Base-by-base conservation (phyloP, 2,329 filamentous ascomycete species). In the Monilinia laxa region DNA sequence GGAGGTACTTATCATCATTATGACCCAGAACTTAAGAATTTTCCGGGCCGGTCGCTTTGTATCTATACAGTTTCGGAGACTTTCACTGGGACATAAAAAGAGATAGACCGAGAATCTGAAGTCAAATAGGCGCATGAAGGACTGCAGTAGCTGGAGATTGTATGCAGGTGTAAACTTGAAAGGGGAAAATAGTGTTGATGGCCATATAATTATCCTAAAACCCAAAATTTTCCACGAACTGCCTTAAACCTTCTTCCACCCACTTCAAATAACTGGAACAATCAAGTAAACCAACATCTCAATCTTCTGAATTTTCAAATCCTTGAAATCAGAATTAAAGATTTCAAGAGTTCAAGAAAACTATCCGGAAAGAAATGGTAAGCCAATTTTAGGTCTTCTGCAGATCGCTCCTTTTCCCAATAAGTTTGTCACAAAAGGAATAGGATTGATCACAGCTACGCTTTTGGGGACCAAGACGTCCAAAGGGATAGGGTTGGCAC, bases 401-500 rank as follows among this genome's bases (percentile, higher is more conserved):
- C 45, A 62, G 4, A 62, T 51, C 14, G 58, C 58, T 11, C 58
- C 45, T 40, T 40, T 62, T 52, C n/a, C 45, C 14, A 52, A 11
- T 1, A 52, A 16, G 3, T 4, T 25, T 12, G 58, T 62, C 10
- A 52, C 7, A 25, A 62, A 20, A 2, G 28, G 45, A 45, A 18
- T 23, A 3, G 45, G 58, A 62, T 62, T 62, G 58, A 62, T 25
- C 28, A 51, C 12, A 25, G 20, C 28, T 14, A 40, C 4, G 38
- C 45, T 51, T 38, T 16, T 62, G 11, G 47, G 45, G 5, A 51
- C 58, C n/a, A 31, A 25, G 14, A 62, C 28, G 3, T 12, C 20
- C 20, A 38, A 51, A 11, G 16, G 38, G 11, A 38, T 51, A 1
- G 38, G 40, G 16, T 49, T 14, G 5, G 40, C 56, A 11, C 52